Base-by-base conservation (phyloP, 176 grass and related monocot species). In the Aegilops umbellulata region DNA sequence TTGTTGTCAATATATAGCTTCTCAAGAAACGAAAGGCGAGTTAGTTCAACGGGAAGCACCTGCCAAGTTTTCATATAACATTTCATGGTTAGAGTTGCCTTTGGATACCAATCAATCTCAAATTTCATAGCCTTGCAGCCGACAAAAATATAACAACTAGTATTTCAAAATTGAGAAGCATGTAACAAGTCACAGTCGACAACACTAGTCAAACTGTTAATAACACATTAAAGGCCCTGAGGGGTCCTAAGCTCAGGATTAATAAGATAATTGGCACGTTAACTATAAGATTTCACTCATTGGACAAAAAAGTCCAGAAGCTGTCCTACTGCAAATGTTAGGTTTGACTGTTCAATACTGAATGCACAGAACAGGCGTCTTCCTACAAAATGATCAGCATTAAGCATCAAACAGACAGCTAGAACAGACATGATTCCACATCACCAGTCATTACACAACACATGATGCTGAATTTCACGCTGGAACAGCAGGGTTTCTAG, bases 1-100 rank as follows among this genome's bases (percentile, higher is more conserved):
- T 98, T 98, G 68, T 87, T 94, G 91, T 98, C 92, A 89, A 98
- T 84, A 88, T 95, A 94, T 82, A 98, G 84, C 80, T 88, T 98
- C 87, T 95, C 93, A 7, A 98, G 93, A 90, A 92, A 84, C 81
- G 93, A 85, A 83, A 98, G 82, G 70, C 83, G 84, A 27, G 96
- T 95, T 79, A 98, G 88, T 80, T 94, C 96, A 81, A 95, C 92
- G 39, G 96, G 96, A 92, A 98, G 84, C 55, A 90, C 90, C 96
- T 98, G 93, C 71, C 63, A 87, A 38, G n/a, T 38, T 69, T 82
- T 80, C 75, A 60, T 31, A 67, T 65, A 81, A 51, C 15, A 88
- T 58, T 62, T 84, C 30, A 80, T 81, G 67, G 80, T 89, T 84
- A 89, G 73, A 38, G 1, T 63, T 70, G 26, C 51, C 74, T 79